A percentile compares a stretch with the other conserved stretches of the same genome.
Conservation (phyloP, 2,329 filamentous ascomycete genomes). For the Parascedosporium putredinis region DNA sequence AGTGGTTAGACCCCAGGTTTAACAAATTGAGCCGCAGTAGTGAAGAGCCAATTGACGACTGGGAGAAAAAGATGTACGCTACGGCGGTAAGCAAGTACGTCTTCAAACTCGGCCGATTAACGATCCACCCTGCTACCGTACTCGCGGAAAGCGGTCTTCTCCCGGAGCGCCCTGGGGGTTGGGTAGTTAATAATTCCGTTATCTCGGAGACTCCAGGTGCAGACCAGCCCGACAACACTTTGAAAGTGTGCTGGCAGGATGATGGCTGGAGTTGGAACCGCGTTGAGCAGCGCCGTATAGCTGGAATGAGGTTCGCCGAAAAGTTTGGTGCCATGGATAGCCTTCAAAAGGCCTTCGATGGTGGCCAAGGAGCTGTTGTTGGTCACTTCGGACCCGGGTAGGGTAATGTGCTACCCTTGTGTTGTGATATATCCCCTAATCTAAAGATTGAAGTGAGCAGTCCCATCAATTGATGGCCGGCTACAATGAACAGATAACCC, state of each 20-base stretch:
- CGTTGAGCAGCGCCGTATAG: constrained; percentile 43
- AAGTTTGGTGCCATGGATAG: constrained; percentile 49
- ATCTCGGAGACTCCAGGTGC: constrained; percentile 27
- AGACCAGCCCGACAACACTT: constrained; percentile 12
- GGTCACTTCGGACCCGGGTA: constrained; percentile 36
- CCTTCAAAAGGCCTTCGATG: constrained; percentile 40
- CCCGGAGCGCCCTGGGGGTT: constrained; percentile 60
- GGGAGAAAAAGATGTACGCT: constrained; percentile 57
- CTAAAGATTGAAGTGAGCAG: too few relatives aligned
- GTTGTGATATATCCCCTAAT: too few relatives aligned
- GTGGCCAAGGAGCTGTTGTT: constrained; percentile 40
- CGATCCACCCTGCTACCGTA: constrained; percentile 70
- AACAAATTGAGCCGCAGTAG: constrained; percentile 27
- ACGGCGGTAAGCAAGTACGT: constrained; percentile 72
- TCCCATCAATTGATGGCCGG: too few relatives aligned
- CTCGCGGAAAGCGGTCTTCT: constrained; percentile 63
- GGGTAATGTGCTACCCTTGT: neutral
- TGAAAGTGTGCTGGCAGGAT: constrained; percentile 14
- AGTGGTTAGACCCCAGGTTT: constrained; percentile 39
- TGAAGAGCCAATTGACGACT: constrained; percentile 25
- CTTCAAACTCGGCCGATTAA: constrained; percentile 71
- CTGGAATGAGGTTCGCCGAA: constrained; percentile 42
- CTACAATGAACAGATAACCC: too few relatives aligned
- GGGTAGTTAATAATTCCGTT: constrained; percentile 32
- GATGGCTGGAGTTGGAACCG: constrained; percentile 47